Base-by-base conservation (phyloP, 176 grass and related monocot genomes). In the Neostapfia colusana region DNA sequence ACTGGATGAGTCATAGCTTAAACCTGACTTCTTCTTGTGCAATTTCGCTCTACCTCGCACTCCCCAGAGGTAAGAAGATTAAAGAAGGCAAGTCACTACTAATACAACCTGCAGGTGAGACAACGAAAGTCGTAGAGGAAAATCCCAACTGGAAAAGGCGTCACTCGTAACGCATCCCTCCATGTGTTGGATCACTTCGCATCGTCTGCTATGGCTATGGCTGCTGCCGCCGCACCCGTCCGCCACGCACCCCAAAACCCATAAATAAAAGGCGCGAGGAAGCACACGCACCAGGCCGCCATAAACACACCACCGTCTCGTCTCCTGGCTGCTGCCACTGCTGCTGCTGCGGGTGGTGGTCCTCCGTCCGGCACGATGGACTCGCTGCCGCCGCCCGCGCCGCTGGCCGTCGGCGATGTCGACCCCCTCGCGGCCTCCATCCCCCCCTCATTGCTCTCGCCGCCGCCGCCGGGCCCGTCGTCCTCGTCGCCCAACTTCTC, bases 401-500 rank as follows among this genome's bases (percentile, higher is more conserved):
- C 73, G 35, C 74, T 56, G 16, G 75, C 73, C 54, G 13, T 55
- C 63, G 77, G 44, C n/a, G 58, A 46, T 6, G 48, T 60, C 9
- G 77, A 90, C 54, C 91, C 84, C 4, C 55, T 90, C 25, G 84
- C 88, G 27, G 88, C 79, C 18, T 49, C 68, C 10, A 55, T 93
- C 15, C 84, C 88, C 0, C 67, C 84, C 4, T 55, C 86, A 74
- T 28, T 83, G 67, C 81, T 78, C 50, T 5, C 55, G 39, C 74
- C 85, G 48, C 0, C 79, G 9, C 67, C 77, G 12, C 6, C 74
- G 20, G 2, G 60, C 8, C 10, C 72, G 0, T 50, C 85, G 4
- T 37, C 79, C 1, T 74, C 91, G 18, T 91, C 89, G 45, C 63
- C 80, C 70, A 85, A 88, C 28, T 61, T 91, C 62, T 93, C 81